These are phyloP conservation scores for Botrytis fabae DNA, from an alignment of 2,329 filamentous ascomycete genomes.

Conservation along the genomic window DNA sequence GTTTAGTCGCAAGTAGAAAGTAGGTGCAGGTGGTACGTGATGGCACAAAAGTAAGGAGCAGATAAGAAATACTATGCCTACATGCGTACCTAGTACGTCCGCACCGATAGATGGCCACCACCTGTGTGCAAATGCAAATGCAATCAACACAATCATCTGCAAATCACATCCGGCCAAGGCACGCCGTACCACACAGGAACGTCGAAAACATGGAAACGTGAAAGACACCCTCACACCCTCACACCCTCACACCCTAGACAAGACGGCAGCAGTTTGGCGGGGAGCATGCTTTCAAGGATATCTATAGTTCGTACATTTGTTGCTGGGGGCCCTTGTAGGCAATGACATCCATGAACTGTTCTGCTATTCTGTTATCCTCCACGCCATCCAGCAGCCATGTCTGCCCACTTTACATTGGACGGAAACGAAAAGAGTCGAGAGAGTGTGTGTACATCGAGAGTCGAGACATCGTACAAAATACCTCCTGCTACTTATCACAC, in stretches of 20 bases:
- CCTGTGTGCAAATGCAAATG: not conserved
- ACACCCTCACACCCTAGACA: not conserved
- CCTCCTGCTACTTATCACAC: not conserved
- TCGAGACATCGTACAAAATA: too few relatives aligned
- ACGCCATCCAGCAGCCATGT: not conserved
- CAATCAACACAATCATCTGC: not conserved
- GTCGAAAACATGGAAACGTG: not conserved
- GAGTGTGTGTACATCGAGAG: too few relatives aligned
- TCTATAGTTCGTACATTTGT: not conserved
- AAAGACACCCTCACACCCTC: not conserved
- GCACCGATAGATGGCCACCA: not conserved
- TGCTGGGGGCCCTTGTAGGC: not conserved
- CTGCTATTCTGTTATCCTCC: not conserved
- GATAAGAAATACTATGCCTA: not conserved
- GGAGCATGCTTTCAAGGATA: not conserved
- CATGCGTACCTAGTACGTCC: not conserved
- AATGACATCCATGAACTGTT: not conserved
- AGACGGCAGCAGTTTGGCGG: not conserved
- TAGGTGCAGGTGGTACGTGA: not conserved
- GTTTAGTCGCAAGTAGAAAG: not conserved
- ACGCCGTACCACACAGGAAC: too few relatives aligned
- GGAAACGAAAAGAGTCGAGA: not conserved
- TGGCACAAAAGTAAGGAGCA: not conserved
- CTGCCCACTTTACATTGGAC: not conserved
- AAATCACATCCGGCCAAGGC: not conserved